Evolutionary conservation across 345 rosid genomes (phyloP), one percentile per base, ranked within the genome.

Genomic region (Syzygium aromaticum): DNA sequence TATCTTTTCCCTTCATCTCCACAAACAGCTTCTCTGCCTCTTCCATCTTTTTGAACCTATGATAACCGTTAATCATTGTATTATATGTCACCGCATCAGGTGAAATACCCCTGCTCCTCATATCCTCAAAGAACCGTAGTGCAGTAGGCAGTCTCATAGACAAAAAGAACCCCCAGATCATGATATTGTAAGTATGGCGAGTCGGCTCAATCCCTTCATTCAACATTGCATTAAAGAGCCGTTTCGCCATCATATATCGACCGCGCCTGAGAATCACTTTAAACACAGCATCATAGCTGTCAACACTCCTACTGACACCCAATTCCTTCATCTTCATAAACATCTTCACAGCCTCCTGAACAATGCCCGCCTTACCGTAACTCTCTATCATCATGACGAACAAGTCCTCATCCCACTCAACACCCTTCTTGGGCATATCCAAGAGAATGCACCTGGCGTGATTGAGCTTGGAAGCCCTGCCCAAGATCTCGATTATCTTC

Each of bases 81-180:
- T 95, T 94, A 56, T 96, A 96, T 1, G 98, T 95, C 40, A 96
- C 97, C 53, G 90, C 96, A 90, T 97, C 94, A 0, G 94, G 96
- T 0, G 90, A 90, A 63, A 95, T 91, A 84, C 96, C 95, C 38
- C 96, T 90, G 78, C 85, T 86, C 87, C 92, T 94, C 98, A 97
- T 96, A 87, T 95, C 99, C 87, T 95, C 97, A 84, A 78, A 97
- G 89, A 94, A 97, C 90, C 97, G 93, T 89, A 88, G 64, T 21
- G 98, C 98, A 67, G 98, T 95, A 77, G 91, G 93, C 5, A 92
- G 85, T 91, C 94, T 96, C 94, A 93, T 57, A 19, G 96, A 94
- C 92, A 95, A 91, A 88, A 94, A 95, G 91, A 97, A 93, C 1
- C 99, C 99, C 98, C 98, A 96, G 33, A 97, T 87, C 96, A 97